phyloP scores from a whole-genome alignment of 768 basidiomycete genomes.

The Lentinula lateritia region DNA sequence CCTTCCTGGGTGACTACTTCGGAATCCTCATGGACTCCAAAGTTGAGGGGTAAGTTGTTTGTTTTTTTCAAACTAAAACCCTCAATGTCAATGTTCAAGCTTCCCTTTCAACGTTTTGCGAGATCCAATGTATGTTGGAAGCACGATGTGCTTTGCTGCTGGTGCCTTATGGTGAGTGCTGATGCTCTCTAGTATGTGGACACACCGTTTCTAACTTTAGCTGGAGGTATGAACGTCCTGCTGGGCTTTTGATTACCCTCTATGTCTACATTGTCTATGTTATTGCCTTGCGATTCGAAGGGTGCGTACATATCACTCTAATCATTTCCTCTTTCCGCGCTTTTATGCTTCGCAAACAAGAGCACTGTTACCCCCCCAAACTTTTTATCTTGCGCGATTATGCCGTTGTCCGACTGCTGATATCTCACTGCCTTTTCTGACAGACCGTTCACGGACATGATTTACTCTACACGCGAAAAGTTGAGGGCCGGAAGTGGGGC shows the following conservation, averaged over 20 bases:
- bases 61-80: neutral
- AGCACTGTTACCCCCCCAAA: no score
- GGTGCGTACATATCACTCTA: slow-evolving; percentile 44
- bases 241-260: slow-evolving; percentile 71
- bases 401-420: neutral
- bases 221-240: slow-evolving; percentile 77
- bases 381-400: neutral
- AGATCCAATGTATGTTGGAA: slow-evolving; percentile 97
- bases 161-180: slow-evolving; percentile 75
- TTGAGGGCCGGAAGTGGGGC: slow-evolving; percentile 21
- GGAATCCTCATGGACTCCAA: slow-evolving; percentile 83
- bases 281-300: slow-evolving; percentile 84
- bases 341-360: no score
- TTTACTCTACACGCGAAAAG: slow-evolving; percentile 53
- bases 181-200: neutral
- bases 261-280: slow-evolving; percentile 83
- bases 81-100: slow-evolving; percentile 16
- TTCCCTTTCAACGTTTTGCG: slow-evolving; percentile 94
- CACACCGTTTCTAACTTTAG: neutral
- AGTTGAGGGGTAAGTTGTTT: slow-evolving; percentile 60
- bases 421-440: neutral
- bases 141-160: slow-evolving; percentile 84
- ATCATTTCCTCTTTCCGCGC: no score
- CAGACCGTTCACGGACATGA: slow-evolving; percentile 80
- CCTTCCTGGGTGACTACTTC: slow-evolving; percentile 84